A percentile compares a stretch with the other conserved stretches of the same genome.
Conservation (phyloP, 108 stramenopile genomes). For the Nitzschia inconspicua region DNA sequence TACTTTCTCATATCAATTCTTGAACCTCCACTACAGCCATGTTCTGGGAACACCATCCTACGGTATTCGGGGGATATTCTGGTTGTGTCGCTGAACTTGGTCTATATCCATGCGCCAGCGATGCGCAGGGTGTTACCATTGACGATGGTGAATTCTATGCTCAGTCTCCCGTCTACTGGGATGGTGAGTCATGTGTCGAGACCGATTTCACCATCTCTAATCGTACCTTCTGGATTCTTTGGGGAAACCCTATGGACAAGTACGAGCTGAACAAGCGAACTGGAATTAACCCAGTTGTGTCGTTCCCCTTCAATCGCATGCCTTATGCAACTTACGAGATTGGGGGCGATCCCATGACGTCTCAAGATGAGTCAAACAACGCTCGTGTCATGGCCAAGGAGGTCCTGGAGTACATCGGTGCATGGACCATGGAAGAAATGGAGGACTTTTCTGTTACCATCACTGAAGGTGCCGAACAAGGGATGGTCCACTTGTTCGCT, state of each 20-base stretch:
- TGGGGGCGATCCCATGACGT: neutral
- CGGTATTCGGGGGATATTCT: conserved; percentile 27
- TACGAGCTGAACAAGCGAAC: conserved; percentile 20
- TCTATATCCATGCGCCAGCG: conserved; percentile 18
- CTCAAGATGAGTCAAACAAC: conserved; percentile 17
- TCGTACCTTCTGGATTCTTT: conserved; percentile 22
- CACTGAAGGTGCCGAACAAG: conserved; percentile 32
- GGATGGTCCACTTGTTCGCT: conserved; percentile 16
- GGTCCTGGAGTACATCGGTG: conserved; percentile 26
- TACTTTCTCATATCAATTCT: neutral
- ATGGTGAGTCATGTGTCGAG: conserved; percentile 18
- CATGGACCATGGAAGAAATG: conserved; percentile 12
- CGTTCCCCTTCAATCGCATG: conserved; percentile 18
- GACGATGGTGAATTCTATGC: conserved; percentile 2
- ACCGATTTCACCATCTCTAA: conserved; percentile 21
- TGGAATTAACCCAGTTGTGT: conserved; percentile 19
- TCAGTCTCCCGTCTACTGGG: conserved; percentile 11
- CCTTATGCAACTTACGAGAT: conserved; percentile 20
- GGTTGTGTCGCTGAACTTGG: conserved; percentile 23
- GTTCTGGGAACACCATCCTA: conserved; percentile 16
- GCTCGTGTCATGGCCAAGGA: conserved; percentile 20
- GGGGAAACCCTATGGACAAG: conserved; percentile 37
- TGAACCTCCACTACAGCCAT: neutral
- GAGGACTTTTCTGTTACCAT: conserved; percentile 17
- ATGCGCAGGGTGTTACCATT: conserved; percentile 1